Percentiles rank a stretch among this genome's conserved stretches.
Evolutionary conservation across 306 rosid genomes (phyloP).

Genomic region (Pyrus bretschneideri): DNA sequence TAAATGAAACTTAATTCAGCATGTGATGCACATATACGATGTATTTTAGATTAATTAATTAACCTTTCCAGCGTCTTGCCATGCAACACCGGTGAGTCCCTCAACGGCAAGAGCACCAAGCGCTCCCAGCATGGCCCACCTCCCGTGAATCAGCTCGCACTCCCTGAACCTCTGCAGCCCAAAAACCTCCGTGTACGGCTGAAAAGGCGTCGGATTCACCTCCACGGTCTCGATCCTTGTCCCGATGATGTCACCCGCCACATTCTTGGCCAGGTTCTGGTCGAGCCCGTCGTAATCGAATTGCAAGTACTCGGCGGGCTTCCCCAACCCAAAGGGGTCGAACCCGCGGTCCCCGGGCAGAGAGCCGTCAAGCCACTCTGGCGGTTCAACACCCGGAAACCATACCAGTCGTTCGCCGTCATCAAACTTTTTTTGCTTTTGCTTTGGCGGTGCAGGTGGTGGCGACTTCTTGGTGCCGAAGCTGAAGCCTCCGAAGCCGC

Average conservation of each 20-base stretch:
- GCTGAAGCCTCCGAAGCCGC: slow-evolving; percentile 22
- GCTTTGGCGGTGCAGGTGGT: slow-evolving; percentile 15
- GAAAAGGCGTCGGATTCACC: slow-evolving; percentile 63
- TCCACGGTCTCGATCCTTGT: slow-evolving; percentile 40
- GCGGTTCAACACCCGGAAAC: slow-evolving; percentile 52
- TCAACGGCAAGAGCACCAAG: slow-evolving; percentile 81
- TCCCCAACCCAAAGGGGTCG: slow-evolving; percentile 57
- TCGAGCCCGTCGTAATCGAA: slow-evolving; percentile 64
- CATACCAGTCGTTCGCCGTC: slow-evolving; percentile 41
- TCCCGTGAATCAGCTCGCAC: slow-evolving; percentile 72
- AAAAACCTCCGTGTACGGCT: slow-evolving; percentile 73
- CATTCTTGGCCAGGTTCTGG: slow-evolving; percentile 77
- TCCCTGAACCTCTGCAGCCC: slow-evolving; percentile 78
- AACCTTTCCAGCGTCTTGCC: slow-evolving; percentile 97
- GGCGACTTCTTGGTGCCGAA: slow-evolving; percentile 29
- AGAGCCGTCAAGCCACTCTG: slow-evolving; percentile 72
- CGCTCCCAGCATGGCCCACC: slow-evolving; percentile 82
- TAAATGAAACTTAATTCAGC: not conserved
- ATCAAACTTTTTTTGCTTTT: not conserved
- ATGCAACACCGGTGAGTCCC: slow-evolving; percentile 63
- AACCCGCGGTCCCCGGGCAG: slow-evolving; percentile 65
- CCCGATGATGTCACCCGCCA: slow-evolving; percentile 53
- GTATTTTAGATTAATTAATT: not conserved
- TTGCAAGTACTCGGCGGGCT: slow-evolving; percentile 69
- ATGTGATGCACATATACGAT: not conserved